Percentiles rank a stretch among this genome's conserved stretches.
These are phyloP conservation scores for Lepraria neglecta DNA, from an alignment of 495 filamentous ascomycete species.

Conservation along the genomic window DNA sequence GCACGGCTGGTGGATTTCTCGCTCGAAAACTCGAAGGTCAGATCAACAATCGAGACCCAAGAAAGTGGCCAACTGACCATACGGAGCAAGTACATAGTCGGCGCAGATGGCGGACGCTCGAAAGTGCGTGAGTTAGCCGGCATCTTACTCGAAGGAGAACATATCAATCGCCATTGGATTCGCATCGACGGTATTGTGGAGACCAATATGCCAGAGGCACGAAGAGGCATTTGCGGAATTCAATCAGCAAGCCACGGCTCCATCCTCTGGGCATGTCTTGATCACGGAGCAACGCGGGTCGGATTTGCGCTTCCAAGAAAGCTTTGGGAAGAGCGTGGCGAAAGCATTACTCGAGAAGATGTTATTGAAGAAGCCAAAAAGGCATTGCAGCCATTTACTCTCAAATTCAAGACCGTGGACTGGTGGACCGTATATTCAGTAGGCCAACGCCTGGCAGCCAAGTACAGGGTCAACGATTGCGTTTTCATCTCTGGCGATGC, in stretches of 20 bases:
- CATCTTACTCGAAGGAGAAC: conserved; percentile 42
- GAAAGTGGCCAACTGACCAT: neutral
- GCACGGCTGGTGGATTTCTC: conserved; percentile 6
- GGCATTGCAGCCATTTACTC: conserved; percentile 41
- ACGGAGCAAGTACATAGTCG: conserved; percentile 41
- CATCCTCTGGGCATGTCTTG: conserved; percentile 46
- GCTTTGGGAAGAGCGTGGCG: conserved; percentile 37
- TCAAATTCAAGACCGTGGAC: conserved; percentile 43
- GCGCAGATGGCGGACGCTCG: conserved; percentile 43
- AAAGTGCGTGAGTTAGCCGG: conserved; percentile 38
- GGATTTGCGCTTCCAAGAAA: conserved; percentile 50
- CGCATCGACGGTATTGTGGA: conserved; percentile 46
- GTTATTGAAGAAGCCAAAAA: conserved; percentile 40
- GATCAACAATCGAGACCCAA: neutral
- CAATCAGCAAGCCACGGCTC: conserved; percentile 47
- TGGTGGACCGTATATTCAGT: conserved; percentile 57
- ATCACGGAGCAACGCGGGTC: conserved; percentile 44
- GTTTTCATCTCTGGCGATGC: conserved; percentile 49
- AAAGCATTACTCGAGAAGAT: conserved; percentile 27
- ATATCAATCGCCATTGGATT: conserved; percentile 42
- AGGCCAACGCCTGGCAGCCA: conserved; percentile 45
- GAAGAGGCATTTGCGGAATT: conserved; percentile 40
- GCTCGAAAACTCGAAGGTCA: neutral
- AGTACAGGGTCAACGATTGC: conserved; percentile 37
- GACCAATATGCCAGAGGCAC: conserved; percentile 45